These are phyloP conservation scores for Eimeria mitis DNA, from an alignment of 169 alveolate genomes.

Conservation along the genomic window DNA sequence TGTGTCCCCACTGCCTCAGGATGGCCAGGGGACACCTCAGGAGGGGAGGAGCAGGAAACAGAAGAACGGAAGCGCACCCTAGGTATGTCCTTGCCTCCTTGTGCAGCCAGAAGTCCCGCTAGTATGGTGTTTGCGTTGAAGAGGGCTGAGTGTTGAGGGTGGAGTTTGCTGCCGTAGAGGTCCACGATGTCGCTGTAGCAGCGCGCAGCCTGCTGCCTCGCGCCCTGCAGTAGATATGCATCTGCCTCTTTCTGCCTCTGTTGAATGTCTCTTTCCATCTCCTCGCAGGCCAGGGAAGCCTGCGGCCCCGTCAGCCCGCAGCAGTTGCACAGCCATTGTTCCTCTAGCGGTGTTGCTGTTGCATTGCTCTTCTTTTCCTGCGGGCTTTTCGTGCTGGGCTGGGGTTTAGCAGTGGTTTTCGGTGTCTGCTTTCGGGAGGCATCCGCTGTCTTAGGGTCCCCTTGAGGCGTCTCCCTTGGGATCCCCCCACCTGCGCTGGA, in stretches of 20 bases:
- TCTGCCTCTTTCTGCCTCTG: slow-evolving; percentile 85
- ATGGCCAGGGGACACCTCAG: neutral
- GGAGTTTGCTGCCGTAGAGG: slow-evolving; percentile 88
- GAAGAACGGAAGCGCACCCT: slow-evolving; percentile 7
- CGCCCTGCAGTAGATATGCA: slow-evolving; percentile 85
- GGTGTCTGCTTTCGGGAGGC: neutral
- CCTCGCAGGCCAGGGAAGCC: slow-evolving; percentile 80
- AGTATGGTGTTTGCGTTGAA: slow-evolving; percentile 90
- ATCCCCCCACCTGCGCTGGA: neutral
- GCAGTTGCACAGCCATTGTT: slow-evolving; percentile 87
- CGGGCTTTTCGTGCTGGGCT: neutral
- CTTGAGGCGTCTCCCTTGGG: neutral
- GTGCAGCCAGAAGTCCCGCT: slow-evolving; percentile 90
- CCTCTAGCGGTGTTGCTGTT: slow-evolving; percentile 10
- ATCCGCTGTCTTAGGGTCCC: neutral
- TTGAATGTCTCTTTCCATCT: slow-evolving; percentile 85
- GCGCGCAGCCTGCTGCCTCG: slow-evolving; percentile 86
- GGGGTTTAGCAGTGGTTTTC: neutral
- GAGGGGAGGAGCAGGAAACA: neutral
- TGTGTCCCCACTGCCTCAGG: too few species aligned
- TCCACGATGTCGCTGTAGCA: slow-evolving; percentile 85
- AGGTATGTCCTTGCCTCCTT: slow-evolving; percentile 87
- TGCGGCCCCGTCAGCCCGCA: slow-evolving; percentile 87
- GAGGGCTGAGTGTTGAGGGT: slow-evolving; percentile 90
- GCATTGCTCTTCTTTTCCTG: neutral